These are phyloP conservation scores for Adenanthera pavonina DNA, from an alignment of 306 rosid genomes.

Conservation along the genomic window DNA sequence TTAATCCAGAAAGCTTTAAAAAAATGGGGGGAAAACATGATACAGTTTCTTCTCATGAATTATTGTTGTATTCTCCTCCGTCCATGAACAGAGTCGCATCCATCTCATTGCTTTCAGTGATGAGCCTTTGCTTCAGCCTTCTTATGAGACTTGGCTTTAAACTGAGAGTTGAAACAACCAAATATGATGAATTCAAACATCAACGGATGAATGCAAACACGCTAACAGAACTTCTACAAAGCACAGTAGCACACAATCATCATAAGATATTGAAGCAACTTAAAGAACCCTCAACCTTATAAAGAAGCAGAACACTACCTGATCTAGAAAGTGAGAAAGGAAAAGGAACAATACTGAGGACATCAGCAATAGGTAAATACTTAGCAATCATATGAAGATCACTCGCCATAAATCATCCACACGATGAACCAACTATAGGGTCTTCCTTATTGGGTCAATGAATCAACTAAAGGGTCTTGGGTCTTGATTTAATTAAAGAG, in stretches of 20 bases:
- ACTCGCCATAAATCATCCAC: not conserved
- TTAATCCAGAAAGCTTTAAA: conserved; percentile 29
- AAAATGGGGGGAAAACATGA: conserved; percentile 35
- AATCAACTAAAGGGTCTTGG: not conserved
- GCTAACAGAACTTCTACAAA: not conserved
- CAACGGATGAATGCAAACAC: conserved; percentile 4
- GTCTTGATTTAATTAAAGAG: not conserved
- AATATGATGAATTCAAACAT: conserved; percentile 7
- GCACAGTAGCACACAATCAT: not conserved
- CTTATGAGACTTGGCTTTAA: conserved; percentile 66
- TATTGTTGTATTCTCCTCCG: conserved; percentile 51
- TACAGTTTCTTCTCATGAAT: conserved; percentile 41
- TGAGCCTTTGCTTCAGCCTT: conserved; percentile 65
- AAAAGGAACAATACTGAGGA: not conserved
- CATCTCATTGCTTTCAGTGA: conserved; percentile 49
- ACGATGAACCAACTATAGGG: not conserved
- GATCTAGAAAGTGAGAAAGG: conserved; percentile 18
- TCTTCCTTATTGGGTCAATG: not conserved
- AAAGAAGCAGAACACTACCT: not conserved
- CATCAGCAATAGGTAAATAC: not conserved
- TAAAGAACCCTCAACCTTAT: not conserved
- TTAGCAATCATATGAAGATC: not conserved
- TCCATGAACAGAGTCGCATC: not conserved
- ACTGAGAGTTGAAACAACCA: conserved; percentile 42
- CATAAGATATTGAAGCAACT: conserved; percentile 11